Base-by-base conservation (phyloP, 345 rosid genomes). In the Pistacia integerrima region DNA sequence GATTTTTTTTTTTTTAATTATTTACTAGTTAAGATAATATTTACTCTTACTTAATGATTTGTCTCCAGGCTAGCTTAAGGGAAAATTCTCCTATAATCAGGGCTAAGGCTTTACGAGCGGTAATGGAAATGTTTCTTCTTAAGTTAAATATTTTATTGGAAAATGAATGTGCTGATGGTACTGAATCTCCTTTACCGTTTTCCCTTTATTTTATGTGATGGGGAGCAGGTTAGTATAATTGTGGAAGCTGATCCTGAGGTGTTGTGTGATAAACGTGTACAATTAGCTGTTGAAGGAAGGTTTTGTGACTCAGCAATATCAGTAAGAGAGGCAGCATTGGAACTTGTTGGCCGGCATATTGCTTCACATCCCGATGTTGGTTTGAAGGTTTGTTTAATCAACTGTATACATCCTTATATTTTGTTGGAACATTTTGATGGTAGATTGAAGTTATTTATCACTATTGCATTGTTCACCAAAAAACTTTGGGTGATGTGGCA, bases 221-320 rank as follows among this genome's bases (percentile, higher is more conserved):
- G 72, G 72, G 80, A 82, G 82, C 91, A 96, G 99, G 98, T 93
- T 63, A 94, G 99, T 85, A 89, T 91, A 71, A 94, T 93, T 78
- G 99, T 96, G 69, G 99, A 96, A 88, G 90, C 89, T 79, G 99
- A 96, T 82, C 98, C 99, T 44, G 99, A 92, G 89, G 99, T 96
- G 61, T 82, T 93, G 79, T 82, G 97, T 67, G 98, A 96, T 82
- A 90, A 89, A 73, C 97, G 92, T 74, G 97, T 96, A 70, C 99
- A 96, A 80, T 75, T 88, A 81, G 99, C 99, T 82, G 98, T 96
- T 82, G 97, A 96, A 81, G 99, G 98, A 85, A 91, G 99, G 87
- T 93, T 96, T 84, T 96, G 99, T 75, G 99, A 96, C 84, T 96
- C 99, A 30, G 97, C 99, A 69, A 96, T 94, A 81, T 96, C 99